Base-by-base conservation (phyloP, 2,329 filamentous ascomycete genomes). In the Paraphaeosphaeria sporulosa region DNA sequence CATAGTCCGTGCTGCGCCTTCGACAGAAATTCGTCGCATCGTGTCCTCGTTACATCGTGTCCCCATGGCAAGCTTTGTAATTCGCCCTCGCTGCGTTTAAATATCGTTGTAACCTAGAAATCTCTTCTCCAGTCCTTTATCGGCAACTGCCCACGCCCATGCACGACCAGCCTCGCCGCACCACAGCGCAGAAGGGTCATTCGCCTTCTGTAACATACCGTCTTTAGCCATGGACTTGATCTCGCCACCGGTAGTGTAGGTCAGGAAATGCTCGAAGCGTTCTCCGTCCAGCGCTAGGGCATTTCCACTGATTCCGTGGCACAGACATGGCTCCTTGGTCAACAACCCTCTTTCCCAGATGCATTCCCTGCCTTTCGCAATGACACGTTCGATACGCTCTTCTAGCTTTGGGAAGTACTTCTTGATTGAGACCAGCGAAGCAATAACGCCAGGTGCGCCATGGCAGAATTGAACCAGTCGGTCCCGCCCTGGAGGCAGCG, bases 391-490 rank as follows among this genome's bases (percentile, higher is more conserved):
- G 58, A 90, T 87, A 48, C 81, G 81, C 0, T 81, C 78, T 25
- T 82, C 74, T 8, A 90, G 77, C 1, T 78, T 78, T 0, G 86
- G 84, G 60, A 89, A 90, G 70, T 85, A 81, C 8, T 82, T 79
- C 52, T 80, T 79, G 54, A 91, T 81, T 1, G 85, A 84, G 4
- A 83, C 68, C 9, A 91, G 80, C 6, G 86, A 88, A 34, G 84
- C 77, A 9, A 90, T 77, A 23, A 90, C 84, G 0, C 89, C 89
- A 2, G 89, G 86, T 0, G 86, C 87, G 2, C 89, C 89, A 67
- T 90, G 89, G 68, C 88, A 91, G 75, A 89, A 88, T 69, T 90
- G 88, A 7, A 90, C 83, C 7, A 88, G 78, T 44, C 80, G 76
- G 62, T 82, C 79, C 49, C 78, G 81, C 30, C 83, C 78, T 54